These are phyloP conservation scores for Microascus cirrosus DNA, from an alignment of 2,329 filamentous ascomycete species.

Conservation along the genomic window DNA sequence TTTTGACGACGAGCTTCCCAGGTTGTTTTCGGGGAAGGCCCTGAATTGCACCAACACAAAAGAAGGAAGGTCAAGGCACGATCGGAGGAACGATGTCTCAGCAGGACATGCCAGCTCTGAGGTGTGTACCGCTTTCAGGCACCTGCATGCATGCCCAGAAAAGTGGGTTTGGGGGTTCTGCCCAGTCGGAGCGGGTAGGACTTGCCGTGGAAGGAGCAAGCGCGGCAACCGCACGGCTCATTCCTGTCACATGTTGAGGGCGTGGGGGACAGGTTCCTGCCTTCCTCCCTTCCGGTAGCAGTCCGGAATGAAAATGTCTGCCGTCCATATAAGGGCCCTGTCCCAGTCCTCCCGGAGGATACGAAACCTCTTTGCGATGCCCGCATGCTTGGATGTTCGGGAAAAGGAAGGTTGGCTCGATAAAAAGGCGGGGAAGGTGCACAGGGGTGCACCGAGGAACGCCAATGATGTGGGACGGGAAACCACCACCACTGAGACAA, in stretches of 20 bases:
- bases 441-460: not conserved
- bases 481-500: not conserved
- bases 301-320: not conserved
- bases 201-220: not conserved
- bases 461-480: not conserved
- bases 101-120: not conserved
- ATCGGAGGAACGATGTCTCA: not conserved
- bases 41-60: not conserved
- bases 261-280: not conserved
- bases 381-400: not conserved
- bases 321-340: not conserved
- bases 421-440: not conserved
- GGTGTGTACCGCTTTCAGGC: not conserved
- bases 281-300: not conserved
- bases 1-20: too few species aligned
- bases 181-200: not conserved
- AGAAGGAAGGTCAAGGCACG: not conserved
- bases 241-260: too few species aligned
- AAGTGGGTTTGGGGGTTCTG: not conserved
- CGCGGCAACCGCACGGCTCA: not conserved
- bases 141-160: not conserved
- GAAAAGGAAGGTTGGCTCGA: not conserved
- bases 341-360: not conserved
- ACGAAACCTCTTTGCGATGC: not conserved
- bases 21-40: too few species aligned